Evolutionary conservation across 2,329 filamentous ascomycete genomes (phyloP), one percentile per base, ranked within the genome.

Genomic region (Ceratocystis papillata): DNA sequence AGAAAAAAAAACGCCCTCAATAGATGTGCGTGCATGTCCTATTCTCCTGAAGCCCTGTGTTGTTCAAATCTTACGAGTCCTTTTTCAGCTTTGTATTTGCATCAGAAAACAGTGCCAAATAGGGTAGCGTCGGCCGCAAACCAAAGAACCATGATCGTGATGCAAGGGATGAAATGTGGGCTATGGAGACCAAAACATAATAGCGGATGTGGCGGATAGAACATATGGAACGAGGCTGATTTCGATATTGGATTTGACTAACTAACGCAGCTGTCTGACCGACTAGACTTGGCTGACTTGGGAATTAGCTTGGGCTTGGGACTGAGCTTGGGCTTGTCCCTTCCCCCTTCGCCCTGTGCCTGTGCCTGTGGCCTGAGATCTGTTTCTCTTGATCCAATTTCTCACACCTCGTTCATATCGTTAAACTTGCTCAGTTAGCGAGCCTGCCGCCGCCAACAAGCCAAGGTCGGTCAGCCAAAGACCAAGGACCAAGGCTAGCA

Each of bases 51-150:
- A 41, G 37, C 37, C 37, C 37, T 41, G 37, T 10, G 3, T 17
- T 33, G 55, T 30, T 20, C 55, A 59, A 41, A 59, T 59, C 55
- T 59, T 59, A 59, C 28, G 28, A 59, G 55, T 22, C 25, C 17
- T 33, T 22, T 59, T 59, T 59, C 55, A 59, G 55, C 55, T 59
- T 33, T 30, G 28, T n/a, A 30, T 33, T 30, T 17, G 55, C 55
- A 30, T 33, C 55, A 59, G 25, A 59, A 59, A 59, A 8, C 28
- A 6, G 25, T 30, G 17, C n/a, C 28, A 20, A 37, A 59, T 41
- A 41, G 55, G 55, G 8, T 20, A 41, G 37, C 10, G 37, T 12
- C 37, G 28, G 15, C 55, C 55, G 17, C 25, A 59, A n/a, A 33
- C 55, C 25, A 59, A 59, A 59, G 28, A 25, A 53, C 48, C 48